Percentiles rank a stretch among this genome's conserved stretches.
Conservation (phyloP, 2,329 filamentous ascomycete genomes). For the Lasiodiplodia gonubiensis region DNA sequence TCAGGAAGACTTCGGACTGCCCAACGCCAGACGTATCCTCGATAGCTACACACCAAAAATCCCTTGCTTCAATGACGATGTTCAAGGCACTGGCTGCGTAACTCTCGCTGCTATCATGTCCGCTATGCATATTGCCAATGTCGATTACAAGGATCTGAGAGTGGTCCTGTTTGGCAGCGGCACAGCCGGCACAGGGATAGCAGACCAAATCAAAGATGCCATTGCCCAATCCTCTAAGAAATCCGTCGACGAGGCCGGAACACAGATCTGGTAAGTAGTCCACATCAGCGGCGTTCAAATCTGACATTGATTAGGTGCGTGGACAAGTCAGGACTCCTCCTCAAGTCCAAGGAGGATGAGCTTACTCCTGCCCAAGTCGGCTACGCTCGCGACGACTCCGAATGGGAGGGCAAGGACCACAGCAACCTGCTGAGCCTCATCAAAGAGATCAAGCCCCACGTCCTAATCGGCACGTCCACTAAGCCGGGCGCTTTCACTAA, state of each 20-base stretch:
- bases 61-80: constrained; percentile 89
- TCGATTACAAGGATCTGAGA: constrained; percentile 70
- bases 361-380: constrained; percentile 70
- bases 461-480: constrained; percentile 84
- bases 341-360: constrained; percentile 64
- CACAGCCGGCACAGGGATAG: constrained; percentile 83
- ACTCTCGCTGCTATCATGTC: constrained; percentile 83
- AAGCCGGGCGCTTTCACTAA: constrained; percentile 77
- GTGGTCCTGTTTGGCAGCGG: constrained; percentile 81
- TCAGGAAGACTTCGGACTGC: constrained; percentile 78
- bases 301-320: constrained; percentile 63
- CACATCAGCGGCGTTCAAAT: neutral
- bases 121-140: constrained; percentile 70
- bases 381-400: constrained; percentile 68
- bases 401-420: constrained; percentile 66
- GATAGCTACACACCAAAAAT: constrained; percentile 76
- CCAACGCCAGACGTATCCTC: constrained; percentile 76
- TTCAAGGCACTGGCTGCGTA: constrained; percentile 87
- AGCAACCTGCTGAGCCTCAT: constrained; percentile 70
- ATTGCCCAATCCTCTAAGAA: constrained; percentile 72
- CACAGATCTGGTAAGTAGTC: constrained; percentile 72
- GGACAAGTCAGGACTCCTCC: constrained; percentile 79
- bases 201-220: constrained; percentile 81
- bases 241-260: constrained; percentile 73
- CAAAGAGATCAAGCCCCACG: constrained; percentile 74